A percentile compares a stretch with the other conserved stretches of the same genome.
These are phyloP conservation scores for Cyphellophora attinorum DNA, from an alignment of 2,329 filamentous ascomycete genomes.

Conservation along the genomic window DNA sequence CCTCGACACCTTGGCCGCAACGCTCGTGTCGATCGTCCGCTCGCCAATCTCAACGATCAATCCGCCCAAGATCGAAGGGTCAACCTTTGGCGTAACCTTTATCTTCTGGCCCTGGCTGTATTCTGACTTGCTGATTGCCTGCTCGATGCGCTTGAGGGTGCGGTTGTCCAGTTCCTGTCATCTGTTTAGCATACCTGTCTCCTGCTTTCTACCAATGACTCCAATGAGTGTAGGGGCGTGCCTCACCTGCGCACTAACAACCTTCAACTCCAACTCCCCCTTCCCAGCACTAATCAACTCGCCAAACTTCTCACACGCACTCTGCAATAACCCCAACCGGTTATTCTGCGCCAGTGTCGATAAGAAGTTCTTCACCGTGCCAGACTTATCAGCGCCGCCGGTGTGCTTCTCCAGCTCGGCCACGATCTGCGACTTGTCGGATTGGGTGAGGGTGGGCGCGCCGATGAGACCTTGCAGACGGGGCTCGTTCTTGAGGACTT, in stretches of 20 bases:
- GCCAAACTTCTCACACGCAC: slow-evolving; percentile 77
- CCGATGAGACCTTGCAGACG: slow-evolving; percentile 69
- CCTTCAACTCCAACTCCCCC: slow-evolving; percentile 86
- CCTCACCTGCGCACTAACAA: slow-evolving; percentile 81
- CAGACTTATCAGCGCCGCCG: slow-evolving; percentile 57
- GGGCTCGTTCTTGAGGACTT: slow-evolving; percentile 68
- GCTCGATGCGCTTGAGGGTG: slow-evolving; percentile 77
- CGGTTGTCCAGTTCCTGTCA: slow-evolving; percentile 71
- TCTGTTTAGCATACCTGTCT: slow-evolving; percentile 7
- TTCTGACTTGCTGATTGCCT: slow-evolving; percentile 77
- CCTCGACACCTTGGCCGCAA: slow-evolving; percentile 88
- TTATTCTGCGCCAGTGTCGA: slow-evolving; percentile 90
- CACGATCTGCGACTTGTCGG: slow-evolving; percentile 80
- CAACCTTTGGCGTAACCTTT: slow-evolving; percentile 92
- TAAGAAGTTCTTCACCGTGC: slow-evolving; percentile 91
- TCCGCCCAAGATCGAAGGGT: slow-evolving; percentile 87
- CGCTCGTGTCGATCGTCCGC: slow-evolving; percentile 94
- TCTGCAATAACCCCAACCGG: slow-evolving; percentile 71
- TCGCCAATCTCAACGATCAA: slow-evolving; percentile 94
- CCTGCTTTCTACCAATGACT: too few relatives aligned
- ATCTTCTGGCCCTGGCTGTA: slow-evolving; percentile 93
- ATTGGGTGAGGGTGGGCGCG: slow-evolving; percentile 66
- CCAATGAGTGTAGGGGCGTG: neutral
- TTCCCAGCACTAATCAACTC: slow-evolving; percentile 78
- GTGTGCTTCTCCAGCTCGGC: slow-evolving; percentile 79